phyloP scores from a whole-genome alignment of 2,329 filamentous ascomycete genomes.

The Canariomyces notabilis region DNA sequence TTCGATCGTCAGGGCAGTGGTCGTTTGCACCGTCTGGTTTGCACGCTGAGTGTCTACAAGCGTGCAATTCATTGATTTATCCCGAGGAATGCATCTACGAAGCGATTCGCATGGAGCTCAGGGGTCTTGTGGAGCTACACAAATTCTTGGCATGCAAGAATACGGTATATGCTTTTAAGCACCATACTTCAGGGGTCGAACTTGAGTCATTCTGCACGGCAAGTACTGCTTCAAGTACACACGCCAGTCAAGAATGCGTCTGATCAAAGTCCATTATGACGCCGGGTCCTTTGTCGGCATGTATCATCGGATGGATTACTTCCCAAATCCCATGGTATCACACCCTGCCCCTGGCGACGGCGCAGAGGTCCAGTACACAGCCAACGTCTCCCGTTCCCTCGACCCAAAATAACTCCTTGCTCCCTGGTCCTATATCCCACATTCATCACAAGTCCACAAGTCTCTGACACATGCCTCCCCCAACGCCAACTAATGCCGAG shows the following conservation, averaged over 20 bases:
- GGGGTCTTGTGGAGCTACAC: neutral
- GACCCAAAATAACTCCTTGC: neutral
- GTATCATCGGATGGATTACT: neutral
- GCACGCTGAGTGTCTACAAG: neutral
- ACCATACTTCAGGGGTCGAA: neutral
- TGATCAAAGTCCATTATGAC: neutral
- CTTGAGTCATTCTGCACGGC: neutral
- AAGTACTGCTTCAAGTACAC: neutral
- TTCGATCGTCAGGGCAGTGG: too few species aligned
- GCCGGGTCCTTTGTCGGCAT: too few species aligned
- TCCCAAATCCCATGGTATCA: neutral
- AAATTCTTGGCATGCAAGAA: neutral
- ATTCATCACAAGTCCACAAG: neutral
- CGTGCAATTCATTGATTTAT: neutral
- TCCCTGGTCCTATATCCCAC: neutral
- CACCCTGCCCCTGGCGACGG: neutral
- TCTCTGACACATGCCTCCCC: neutral
- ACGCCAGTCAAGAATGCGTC: too few species aligned
- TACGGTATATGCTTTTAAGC: conserved; percentile 1
- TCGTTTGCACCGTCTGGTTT: neutral
- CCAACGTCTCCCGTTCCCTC: neutral
- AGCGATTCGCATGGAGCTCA: neutral
- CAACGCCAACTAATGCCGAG: conserved; percentile 9
- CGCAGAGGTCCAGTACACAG: neutral
- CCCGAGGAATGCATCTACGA: neutral